Evolutionary conservation across 768 basidiomycete genomes (phyloP).

Genomic region (Gloeostereum incarnatum): DNA sequence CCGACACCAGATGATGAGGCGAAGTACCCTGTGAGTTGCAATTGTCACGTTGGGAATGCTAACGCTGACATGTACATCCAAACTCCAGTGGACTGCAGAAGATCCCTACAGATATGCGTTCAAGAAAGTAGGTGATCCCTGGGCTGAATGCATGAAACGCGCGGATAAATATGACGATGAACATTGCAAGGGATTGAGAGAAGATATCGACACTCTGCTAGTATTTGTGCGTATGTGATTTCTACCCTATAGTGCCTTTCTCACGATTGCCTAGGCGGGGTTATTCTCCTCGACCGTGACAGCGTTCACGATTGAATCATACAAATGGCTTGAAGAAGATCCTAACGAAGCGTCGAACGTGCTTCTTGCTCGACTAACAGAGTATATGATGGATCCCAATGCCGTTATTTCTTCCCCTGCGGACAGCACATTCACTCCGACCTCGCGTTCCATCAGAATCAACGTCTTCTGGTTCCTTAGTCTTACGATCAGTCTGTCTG

Average conservation of each 20-base stretch:
- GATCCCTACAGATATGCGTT: conserved; percentile 2
- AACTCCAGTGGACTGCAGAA: neutral
- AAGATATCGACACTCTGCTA: conserved; percentile 20
- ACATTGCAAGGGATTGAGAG: conserved; percentile 20
- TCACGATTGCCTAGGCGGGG: conserved; percentile 9
- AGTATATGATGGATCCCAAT: neutral
- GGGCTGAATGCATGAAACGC: conserved; percentile 15
- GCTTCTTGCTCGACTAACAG: neutral
- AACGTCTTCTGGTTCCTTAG: conserved; percentile 9
- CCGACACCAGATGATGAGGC: no score
- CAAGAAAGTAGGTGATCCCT: conserved; percentile 7
- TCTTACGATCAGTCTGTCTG: conserved; percentile 4
- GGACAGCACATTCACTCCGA: neutral
- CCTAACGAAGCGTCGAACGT: neutral
- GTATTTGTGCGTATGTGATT: conserved; percentile 15
- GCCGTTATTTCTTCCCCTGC: neutral
- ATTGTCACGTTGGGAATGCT: no score
- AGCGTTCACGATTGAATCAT: conserved; percentile 12
- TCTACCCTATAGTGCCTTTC: neutral
- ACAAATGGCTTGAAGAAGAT: conserved; percentile 7
- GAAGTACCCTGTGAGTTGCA: no score
- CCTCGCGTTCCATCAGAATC: conserved; percentile 1
- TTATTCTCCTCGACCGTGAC: conserved; percentile 17
- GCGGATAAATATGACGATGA: conserved; percentile 18
- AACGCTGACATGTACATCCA: no score